phyloP scores from a whole-genome alignment of 2,329 filamentous ascomycete genomes.

The Talaromyces sp. region DNA sequence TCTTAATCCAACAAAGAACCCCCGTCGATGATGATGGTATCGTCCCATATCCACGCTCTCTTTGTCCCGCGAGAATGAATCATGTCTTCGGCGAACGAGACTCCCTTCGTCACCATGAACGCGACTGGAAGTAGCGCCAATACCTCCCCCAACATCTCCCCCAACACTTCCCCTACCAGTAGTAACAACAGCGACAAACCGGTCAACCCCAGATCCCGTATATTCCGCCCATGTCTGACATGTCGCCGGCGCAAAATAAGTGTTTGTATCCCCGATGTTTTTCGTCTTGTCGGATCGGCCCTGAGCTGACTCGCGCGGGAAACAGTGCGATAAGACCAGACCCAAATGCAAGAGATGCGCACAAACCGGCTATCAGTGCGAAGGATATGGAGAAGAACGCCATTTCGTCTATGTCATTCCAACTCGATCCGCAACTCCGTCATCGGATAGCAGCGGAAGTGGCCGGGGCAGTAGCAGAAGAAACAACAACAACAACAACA shows the following conservation, averaged over 20 bases:
- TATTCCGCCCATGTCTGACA: slow-evolving; percentile 18
- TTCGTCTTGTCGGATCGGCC: neutral
- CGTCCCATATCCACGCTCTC: neutral
- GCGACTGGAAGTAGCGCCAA: neutral
- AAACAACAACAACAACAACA: neutral
- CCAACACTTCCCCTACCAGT: neutral
- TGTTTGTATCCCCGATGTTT: neutral
- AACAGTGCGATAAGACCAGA: slow-evolving; percentile 18
- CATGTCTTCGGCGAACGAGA: slow-evolving; percentile 2
- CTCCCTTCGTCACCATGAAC: slow-evolving; percentile 7
- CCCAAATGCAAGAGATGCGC: slow-evolving; percentile 18
- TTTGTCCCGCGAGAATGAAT: neutral
- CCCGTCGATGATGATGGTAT: neutral
- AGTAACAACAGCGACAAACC: neutral
- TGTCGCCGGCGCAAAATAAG: slow-evolving; percentile 19
- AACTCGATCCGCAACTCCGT: slow-evolving; percentile 2
- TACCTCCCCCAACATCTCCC: neutral
- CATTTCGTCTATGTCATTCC: slow-evolving; percentile 19
- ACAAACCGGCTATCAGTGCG: slow-evolving; percentile 19
- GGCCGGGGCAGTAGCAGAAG: neutral
- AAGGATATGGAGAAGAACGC: slow-evolving; percentile 18
- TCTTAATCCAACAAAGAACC: neutral
- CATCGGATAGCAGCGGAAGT: neutral
- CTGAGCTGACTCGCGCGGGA: neutral
- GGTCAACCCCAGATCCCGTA: slow-evolving; percentile 14